Base-by-base conservation (phyloP, 1,139 yeast genomes). In the Candida sp. region DNA sequence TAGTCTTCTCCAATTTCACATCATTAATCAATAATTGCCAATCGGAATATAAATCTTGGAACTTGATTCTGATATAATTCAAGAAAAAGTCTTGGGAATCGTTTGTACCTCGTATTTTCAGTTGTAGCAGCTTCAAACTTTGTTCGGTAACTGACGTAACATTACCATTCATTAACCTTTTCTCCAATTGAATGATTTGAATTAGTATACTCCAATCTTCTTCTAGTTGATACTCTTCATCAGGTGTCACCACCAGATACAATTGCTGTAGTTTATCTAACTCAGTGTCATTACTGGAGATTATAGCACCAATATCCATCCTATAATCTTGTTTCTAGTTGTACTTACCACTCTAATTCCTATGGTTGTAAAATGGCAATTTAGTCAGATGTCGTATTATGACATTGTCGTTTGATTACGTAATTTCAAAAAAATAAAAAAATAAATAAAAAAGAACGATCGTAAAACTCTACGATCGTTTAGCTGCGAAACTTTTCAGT, bases 41-140 rank as follows among this genome's bases (percentile, higher is more conserved):
- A 50, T 72, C 77, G 3, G 67, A 56, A 38, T 49, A 46, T 35
- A 70, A 49, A 43, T 58, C 63, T 29, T 47, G 46, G 22, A 46
- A 43, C 22, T 47, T 55, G 19, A 54, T 45, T 38, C 49, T 56
- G n/a, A 55, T 35, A 30, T 37, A 37, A 19, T 7, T 37, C n/a
- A 32, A 15, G 21, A 37, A 29, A 15, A 15, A 37, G 9, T 37
- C 39, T 5, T 12, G 5, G 23, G 12, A 4, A 9, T 29, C n/a
- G 12, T 37, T 37, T 6, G 21, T 30, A 30, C 11, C 11, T 30
- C 33, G 33, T 9, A 30, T 30, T 30, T 30, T 30, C 33, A 30
- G 33, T 12, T 30, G 33, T 30, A 30, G 19, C 19, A 30, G 11
- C 33, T 30, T 30, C 33, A 30, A 30, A 30, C 33, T 30, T 30